A percentile compares a stretch with the other conserved stretches of the same genome.
Evolutionary conservation across 1,284 basidiomycete species (phyloP).

Genomic region (Ustilago cynodontis): DNA sequence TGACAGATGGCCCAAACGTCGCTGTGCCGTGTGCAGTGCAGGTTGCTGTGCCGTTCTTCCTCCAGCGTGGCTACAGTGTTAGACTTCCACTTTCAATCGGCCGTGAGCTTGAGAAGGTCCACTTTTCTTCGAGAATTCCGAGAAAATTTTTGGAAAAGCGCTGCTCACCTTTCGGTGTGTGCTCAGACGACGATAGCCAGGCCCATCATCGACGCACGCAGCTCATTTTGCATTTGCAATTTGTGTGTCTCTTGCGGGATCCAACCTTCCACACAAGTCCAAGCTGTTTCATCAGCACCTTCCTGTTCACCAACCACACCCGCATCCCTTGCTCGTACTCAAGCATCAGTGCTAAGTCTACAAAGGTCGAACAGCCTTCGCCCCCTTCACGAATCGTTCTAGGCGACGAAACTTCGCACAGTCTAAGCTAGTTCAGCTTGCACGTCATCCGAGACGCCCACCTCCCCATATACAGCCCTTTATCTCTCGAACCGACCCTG

Average conservation of each 20-base stretch:
- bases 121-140: background rate
- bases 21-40: no score
- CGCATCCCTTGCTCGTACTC: slow-evolving; percentile 6
- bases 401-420: background rate
- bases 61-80: slow-evolving; percentile 36
- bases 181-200: slow-evolving; percentile 19
- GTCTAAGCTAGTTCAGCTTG: background rate
- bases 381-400: background rate
- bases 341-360: background rate
- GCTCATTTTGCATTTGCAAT: slow-evolving; percentile 1
- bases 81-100: slow-evolving; percentile 17
- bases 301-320: slow-evolving; percentile 4
- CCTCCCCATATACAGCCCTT: background rate
- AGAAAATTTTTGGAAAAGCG: slow-evolving; percentile 29
- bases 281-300: background rate
- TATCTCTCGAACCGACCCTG: background rate
- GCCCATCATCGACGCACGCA: slow-evolving; percentile 22
- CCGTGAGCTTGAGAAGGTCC: slow-evolving; percentile 16
- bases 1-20: slow-evolving; percentile 32
- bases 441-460: background rate
- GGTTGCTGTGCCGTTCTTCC: no score
- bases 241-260: slow-evolving; percentile 3
- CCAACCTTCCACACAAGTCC: background rate
- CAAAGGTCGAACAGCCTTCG: background rate
- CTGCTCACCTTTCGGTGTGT: slow-evolving; percentile 7